phyloP scores from a whole-genome alignment of 495 filamentous ascomycete genomes.

The Neurospora tetraspora region DNA sequence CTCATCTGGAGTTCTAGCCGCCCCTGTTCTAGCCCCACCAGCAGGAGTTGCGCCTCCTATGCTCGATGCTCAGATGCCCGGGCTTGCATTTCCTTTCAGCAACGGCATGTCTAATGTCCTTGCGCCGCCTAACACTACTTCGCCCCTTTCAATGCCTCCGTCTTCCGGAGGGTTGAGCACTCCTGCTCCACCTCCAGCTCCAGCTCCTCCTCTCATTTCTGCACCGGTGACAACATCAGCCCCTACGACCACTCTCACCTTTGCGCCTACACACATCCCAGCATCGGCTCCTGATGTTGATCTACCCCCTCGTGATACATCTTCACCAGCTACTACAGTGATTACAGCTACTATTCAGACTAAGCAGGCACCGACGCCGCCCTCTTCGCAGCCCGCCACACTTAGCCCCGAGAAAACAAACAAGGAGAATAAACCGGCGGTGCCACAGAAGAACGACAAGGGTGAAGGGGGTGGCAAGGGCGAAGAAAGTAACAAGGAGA shows the following conservation, averaged over 20 bases:
- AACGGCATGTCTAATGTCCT: conserved; percentile 28
- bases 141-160: conserved; percentile 25
- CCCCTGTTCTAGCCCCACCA: conserved; percentile 28
- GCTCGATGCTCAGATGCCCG: conserved; percentile 14
- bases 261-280: background rate
- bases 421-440: background rate
- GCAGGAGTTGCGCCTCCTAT: conserved; percentile 9
- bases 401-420: background rate
- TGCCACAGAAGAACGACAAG: background rate
- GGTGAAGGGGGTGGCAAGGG: background rate
- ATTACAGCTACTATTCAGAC: background rate
- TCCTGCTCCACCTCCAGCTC: background rate
- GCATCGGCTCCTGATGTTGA: background rate
- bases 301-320: background rate
- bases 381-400: background rate
- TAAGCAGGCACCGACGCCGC: background rate
- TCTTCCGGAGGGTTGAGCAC: background rate
- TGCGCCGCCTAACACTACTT: conserved; percentile 33
- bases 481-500: background rate
- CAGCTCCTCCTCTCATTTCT: background rate
- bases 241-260: background rate
- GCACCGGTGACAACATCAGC: conserved; percentile 1
- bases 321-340: conserved; percentile 5
- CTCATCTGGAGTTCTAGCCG: conserved; percentile 31
- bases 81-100: conserved; percentile 11